Percentiles rank a stretch among this genome's conserved stretches.
phyloP scores from a whole-genome alignment of 2,329 filamentous ascomycete species.

The Xylariaceae sp. region DNA sequence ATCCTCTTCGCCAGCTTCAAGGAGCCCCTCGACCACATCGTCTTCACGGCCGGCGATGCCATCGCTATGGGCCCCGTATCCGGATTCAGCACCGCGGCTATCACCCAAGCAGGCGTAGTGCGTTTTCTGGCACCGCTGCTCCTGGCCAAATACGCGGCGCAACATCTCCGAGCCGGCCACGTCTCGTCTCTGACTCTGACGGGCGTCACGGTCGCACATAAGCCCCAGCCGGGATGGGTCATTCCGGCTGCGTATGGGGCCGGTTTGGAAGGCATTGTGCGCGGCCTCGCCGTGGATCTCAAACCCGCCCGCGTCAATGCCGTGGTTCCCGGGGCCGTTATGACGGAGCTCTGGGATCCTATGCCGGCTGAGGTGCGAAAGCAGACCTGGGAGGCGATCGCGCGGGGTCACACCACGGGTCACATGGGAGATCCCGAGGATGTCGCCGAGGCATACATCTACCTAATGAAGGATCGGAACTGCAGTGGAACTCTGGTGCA shows the following conservation, averaged over 20 bases:
- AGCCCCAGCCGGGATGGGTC: constrained; percentile 55
- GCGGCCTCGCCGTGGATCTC: constrained; percentile 63
- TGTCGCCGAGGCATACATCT: constrained; percentile 47
- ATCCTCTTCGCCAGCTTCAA: constrained; percentile 44
- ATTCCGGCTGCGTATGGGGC: constrained; percentile 52
- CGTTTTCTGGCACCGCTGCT: constrained; percentile 55
- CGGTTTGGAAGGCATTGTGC: constrained; percentile 55
- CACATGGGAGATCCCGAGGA: constrained; percentile 41
- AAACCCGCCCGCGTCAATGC: constrained; percentile 66
- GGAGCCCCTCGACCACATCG: constrained; percentile 54
- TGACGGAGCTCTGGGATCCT: constrained; percentile 48
- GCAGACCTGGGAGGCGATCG: constrained; percentile 25
- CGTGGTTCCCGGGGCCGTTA: constrained; percentile 57
- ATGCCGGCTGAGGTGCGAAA: constrained; percentile 26
- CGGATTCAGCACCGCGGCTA: constrained; percentile 44
- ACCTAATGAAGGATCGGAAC: constrained; percentile 46
- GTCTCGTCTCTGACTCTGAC: constrained; percentile 59
- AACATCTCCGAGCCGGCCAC: constrained; percentile 46
- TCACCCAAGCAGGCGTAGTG: constrained; percentile 49
- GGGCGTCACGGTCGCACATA: constrained; percentile 53
- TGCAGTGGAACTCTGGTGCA: constrained; percentile 39
- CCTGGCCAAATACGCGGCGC: constrained; percentile 51
- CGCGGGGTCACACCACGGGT: constrained; percentile 19
- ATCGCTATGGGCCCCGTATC: constrained; percentile 42
- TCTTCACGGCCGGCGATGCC: constrained; percentile 57